Evolutionary conservation across 2,329 filamentous ascomycete genomes (phyloP).

Genomic region (Fusarium stilboides): DNA sequence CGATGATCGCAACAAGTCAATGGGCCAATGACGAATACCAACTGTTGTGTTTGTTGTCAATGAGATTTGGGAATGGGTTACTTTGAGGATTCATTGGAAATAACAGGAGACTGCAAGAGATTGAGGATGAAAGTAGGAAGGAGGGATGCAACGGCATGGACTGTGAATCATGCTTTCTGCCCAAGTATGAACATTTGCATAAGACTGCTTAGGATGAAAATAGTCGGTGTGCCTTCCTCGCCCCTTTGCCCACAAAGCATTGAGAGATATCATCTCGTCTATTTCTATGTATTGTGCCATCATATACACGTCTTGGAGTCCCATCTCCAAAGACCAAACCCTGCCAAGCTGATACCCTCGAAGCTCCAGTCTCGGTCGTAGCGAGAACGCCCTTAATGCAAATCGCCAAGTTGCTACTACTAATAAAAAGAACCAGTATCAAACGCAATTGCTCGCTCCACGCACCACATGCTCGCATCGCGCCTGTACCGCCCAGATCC

Average conservation of each 20-base stretch:
- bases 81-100: background rate
- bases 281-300: conserved; percentile 45
- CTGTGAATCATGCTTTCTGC: conserved; percentile 6
- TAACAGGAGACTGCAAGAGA: background rate
- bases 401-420: conserved; percentile 27
- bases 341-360: conserved; percentile 13
- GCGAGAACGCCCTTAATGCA: conserved; percentile 33
- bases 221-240: background rate
- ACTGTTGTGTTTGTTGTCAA: no score
- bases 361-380: conserved; percentile 16
- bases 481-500: conserved; percentile 28
- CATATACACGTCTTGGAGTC: conserved; percentile 41
- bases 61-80: background rate
- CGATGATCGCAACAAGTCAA: background rate
- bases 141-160: background rate
- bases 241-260: background rate
- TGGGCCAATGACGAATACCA: background rate
- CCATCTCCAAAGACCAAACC: conserved; percentile 34
- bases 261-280: conserved; percentile 36
- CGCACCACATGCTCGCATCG: conserved; percentile 25
- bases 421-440: conserved; percentile 28
- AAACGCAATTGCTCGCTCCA: conserved; percentile 32
- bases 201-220: background rate
- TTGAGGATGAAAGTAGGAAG: background rate
- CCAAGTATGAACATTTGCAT: background rate